Conservation (phyloP, 306 rosid genomes). For the Prinsepia uniflora region DNA sequence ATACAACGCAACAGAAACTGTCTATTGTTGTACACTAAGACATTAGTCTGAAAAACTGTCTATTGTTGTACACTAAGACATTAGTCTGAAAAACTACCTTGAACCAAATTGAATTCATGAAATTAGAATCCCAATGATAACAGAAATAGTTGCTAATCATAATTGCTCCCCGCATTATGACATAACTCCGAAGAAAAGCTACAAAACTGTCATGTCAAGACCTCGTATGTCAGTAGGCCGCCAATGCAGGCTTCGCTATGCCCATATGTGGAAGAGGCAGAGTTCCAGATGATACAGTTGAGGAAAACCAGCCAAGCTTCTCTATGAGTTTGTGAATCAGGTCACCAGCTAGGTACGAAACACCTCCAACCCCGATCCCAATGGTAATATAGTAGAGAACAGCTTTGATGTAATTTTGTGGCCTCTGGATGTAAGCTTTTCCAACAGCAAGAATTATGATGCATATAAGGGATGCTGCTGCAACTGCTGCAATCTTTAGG, state of each 20-base stretch:
- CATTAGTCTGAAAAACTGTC: background rate
- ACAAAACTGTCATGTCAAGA: constrained; percentile 13
- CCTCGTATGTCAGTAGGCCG: constrained; percentile 25
- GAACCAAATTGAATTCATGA: background rate
- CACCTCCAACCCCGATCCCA: constrained; percentile 47
- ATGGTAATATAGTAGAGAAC: constrained; percentile 40
- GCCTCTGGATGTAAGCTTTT: constrained; percentile 47
- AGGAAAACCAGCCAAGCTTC: constrained; percentile 51
- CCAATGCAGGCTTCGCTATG: constrained; percentile 19
- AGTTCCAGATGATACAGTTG: constrained; percentile 16
- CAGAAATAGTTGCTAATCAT: background rate
- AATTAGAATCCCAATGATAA: background rate
- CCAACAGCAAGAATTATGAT: constrained; percentile 56
- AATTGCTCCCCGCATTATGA: background rate
- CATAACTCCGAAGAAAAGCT: constrained; percentile 2
- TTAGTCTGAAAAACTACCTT: background rate
- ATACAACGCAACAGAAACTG: background rate
- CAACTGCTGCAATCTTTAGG: constrained; percentile 68
- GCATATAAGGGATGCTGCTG: constrained; percentile 61
- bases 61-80: background rate
- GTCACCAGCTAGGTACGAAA: constrained; percentile 57
- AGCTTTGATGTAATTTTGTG: constrained; percentile 45
- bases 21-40: background rate
- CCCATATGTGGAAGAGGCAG: constrained; percentile 30
- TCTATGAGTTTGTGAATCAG: constrained; percentile 36